Percentiles rank a stretch among this genome's conserved stretches.
phyloP scores from a whole-genome alignment of 73 alveolate genomes.

The Tetrahymena elliotti region DNA sequence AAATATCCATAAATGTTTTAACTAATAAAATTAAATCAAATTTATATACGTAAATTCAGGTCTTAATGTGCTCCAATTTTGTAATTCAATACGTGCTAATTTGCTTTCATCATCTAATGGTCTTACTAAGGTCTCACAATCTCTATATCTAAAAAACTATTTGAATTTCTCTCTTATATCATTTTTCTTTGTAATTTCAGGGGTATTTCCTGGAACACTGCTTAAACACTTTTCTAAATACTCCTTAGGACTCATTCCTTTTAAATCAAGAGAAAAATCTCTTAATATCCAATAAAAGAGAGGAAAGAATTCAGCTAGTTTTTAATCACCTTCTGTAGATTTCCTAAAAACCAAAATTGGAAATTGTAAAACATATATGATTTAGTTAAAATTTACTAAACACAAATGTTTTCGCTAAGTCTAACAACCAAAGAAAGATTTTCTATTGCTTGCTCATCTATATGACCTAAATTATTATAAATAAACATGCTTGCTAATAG shows the following conservation, averaged over 20 bases:
- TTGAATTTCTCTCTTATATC: slow-evolving; percentile 70
- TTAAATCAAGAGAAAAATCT: slow-evolving; percentile 81
- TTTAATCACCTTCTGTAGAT: slow-evolving; percentile 53
- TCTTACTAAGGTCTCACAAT: slow-evolving; percentile 78
- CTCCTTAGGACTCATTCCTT: slow-evolving; percentile 71
- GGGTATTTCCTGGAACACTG: slow-evolving; percentile 52
- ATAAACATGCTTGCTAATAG: slow-evolving; percentile 75
- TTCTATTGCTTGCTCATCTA: slow-evolving; percentile 79
- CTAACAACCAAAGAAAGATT: slow-evolving; percentile 78
- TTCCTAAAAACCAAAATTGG: neutral
- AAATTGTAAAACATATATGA: neutral
- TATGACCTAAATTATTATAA: slow-evolving; percentile 82
- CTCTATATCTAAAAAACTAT: slow-evolving; percentile 78
- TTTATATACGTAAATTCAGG: slow-evolving; percentile 39
- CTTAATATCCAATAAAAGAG: slow-evolving; percentile 83
- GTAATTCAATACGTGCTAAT: slow-evolving; percentile 75
- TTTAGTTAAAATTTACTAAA: slow-evolving; percentile 6
- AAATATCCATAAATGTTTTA: slow-evolving; percentile 23
- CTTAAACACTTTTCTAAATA: slow-evolving; percentile 78
- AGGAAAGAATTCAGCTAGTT: slow-evolving; percentile 76
- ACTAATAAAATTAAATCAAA: too few relatives aligned
- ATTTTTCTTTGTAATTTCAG: slow-evolving; percentile 69
- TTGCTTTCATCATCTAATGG: slow-evolving; percentile 81
- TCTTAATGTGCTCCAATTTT: slow-evolving; percentile 59
- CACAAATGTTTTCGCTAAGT: slow-evolving; percentile 65